phyloP scores from a whole-genome alignment of 306 rosid genomes.

The Cucumis cinereus region DNA sequence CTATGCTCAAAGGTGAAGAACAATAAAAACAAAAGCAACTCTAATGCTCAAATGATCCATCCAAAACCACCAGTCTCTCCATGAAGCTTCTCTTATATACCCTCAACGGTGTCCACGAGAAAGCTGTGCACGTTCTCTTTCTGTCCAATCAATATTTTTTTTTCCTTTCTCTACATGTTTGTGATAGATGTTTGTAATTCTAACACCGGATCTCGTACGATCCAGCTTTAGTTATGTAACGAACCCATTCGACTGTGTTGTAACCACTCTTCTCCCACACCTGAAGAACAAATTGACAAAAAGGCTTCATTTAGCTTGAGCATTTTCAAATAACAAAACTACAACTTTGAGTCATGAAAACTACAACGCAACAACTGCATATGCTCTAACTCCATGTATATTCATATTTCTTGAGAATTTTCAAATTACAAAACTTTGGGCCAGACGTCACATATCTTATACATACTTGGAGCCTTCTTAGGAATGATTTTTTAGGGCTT shows the following conservation, averaged over 20 bases:
- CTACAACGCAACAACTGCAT: neutral
- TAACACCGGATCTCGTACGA: conserved; percentile 90
- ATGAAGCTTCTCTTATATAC: neutral
- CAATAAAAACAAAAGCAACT: neutral
- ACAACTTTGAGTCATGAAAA: neutral
- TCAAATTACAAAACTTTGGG: neutral
- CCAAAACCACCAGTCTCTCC: neutral
- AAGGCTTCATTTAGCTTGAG: neutral
- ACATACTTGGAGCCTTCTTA: neutral
- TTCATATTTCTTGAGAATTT: neutral
- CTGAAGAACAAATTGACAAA: conserved; percentile 24
- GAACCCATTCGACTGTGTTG: conserved; percentile 99
- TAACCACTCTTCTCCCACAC: conserved; percentile 99
- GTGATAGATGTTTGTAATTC: conserved; percentile 16
- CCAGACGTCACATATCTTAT: too few relatives aligned
- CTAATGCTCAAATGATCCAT: neutral
- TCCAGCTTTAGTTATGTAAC: conserved; percentile 91
- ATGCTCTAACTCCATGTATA: neutral
- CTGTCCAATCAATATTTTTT: neutral
- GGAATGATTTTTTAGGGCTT: neutral
- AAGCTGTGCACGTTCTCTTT: neutral
- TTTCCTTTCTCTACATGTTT: neutral
- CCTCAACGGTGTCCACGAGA: neutral
- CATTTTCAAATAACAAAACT: too few relatives aligned
- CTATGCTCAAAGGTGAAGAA: neutral